These are phyloP conservation scores for Russula dissimulans DNA, from an alignment of 768 basidiomycete species.

Conservation along the genomic window DNA sequence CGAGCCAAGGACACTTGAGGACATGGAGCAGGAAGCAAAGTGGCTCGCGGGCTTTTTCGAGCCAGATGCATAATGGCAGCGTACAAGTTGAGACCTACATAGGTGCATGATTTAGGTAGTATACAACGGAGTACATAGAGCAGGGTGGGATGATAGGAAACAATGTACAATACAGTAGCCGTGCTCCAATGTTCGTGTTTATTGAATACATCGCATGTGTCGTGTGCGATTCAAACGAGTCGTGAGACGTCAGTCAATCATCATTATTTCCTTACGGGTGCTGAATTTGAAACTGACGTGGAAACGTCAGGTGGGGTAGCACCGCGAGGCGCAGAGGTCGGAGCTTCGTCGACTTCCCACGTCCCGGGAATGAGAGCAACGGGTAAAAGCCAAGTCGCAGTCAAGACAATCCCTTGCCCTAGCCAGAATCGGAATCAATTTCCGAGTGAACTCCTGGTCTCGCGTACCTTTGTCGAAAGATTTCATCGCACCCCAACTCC, in stretches of 20 bases:
- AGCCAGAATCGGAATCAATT: slow-evolving; percentile 6
- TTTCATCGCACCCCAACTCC: slow-evolving; percentile 66
- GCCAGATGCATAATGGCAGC: neutral
- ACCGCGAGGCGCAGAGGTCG: neutral
- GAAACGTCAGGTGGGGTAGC: neutral
- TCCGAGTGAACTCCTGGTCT: neutral
- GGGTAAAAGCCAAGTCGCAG: slow-evolving; percentile 76
- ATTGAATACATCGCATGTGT: neutral
- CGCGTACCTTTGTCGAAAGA: slow-evolving; percentile 55
- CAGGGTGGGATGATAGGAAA: neutral
- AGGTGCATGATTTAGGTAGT: neutral
- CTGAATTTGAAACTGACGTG: neutral
- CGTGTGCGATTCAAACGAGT: neutral
- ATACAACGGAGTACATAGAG: neutral
- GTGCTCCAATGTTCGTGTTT: neutral
- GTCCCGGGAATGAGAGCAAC: slow-evolving; percentile 66
- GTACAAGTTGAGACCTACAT: neutral
- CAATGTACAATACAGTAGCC: neutral
- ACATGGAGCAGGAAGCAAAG: slow-evolving; percentile 47
- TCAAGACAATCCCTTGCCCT: slow-evolving; percentile 75
- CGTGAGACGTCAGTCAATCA: neutral
- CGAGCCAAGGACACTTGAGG: slow-evolving; percentile 35
- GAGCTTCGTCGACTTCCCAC: slow-evolving; percentile 42
- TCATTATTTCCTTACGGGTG: neutral
- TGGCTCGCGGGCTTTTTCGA: slow-evolving; percentile 40